Evolutionary conservation across 164 flowering plant species (phyloP).

Genomic region (Malania oleifera): DNA sequence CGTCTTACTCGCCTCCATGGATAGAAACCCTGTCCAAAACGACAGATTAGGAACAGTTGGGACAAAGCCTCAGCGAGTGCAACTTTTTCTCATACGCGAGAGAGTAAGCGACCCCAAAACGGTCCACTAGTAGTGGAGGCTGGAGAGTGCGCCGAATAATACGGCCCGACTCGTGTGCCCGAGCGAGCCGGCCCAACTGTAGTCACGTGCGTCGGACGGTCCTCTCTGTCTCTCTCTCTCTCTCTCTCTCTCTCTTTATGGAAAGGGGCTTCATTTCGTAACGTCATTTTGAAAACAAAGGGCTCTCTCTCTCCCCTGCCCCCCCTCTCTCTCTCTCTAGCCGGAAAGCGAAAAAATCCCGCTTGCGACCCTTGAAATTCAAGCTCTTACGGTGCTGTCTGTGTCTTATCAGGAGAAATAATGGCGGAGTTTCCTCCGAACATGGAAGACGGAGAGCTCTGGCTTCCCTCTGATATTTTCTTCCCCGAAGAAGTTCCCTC

Average conservation of each 20-base stretch:
- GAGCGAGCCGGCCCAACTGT: conserved; percentile 1
- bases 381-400: background rate
- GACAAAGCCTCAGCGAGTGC: too few species aligned
- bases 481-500: conserved; percentile 17
- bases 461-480: conserved; percentile 41
- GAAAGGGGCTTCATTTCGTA: background rate
- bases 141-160: conserved; percentile 1
- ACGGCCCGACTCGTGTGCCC: background rate
- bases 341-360: background rate
- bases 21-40: too few species aligned
- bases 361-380: conserved; percentile 10
- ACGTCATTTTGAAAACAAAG: conserved; percentile 16
- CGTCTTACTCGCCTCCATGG: too few species aligned
- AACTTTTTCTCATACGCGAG: too few species aligned
- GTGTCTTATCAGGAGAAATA: background rate
- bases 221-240: background rate
- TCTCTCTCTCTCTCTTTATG: conserved; percentile 1
- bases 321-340: background rate
- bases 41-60: too few species aligned
- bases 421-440: conserved; percentile 45
- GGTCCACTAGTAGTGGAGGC: background rate
- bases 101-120: too few species aligned
- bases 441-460: conserved; percentile 37
- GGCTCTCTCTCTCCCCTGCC: background rate
- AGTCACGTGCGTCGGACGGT: conserved; percentile 8